Percentiles rank a stretch among this genome's conserved stretches.
Evolutionary conservation across 257 asterid species (phyloP).

Genomic region (Solanum bulbocastanum): DNA sequence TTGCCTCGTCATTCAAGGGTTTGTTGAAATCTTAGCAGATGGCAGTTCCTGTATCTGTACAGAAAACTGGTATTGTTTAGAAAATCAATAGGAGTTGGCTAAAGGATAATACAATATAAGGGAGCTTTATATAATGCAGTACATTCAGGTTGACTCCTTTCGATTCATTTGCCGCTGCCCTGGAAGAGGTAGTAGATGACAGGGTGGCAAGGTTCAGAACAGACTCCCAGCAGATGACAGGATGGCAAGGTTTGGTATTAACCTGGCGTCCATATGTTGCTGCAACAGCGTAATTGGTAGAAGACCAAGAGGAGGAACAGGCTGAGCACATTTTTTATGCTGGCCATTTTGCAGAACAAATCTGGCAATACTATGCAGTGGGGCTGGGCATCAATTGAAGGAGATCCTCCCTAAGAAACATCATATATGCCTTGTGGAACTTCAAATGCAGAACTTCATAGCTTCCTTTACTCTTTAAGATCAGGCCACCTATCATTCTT

Average conservation of each 20-base stretch:
- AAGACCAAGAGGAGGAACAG: background rate
- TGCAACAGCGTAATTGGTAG: background rate
- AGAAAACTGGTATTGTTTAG: background rate
- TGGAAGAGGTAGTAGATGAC: background rate
- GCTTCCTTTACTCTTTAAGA: background rate
- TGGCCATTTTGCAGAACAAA: background rate
- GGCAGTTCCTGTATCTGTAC: background rate
- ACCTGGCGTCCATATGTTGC: background rate
- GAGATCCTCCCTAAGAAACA: background rate
- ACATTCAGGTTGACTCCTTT: background rate
- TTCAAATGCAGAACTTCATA: background rate
- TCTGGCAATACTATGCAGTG: background rate
- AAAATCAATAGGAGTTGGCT: background rate
- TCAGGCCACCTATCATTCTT: background rate
- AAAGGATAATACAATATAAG: background rate
- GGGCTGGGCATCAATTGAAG: background rate
- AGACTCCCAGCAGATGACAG: background rate
- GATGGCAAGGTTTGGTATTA: background rate
- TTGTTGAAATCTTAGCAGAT: background rate
- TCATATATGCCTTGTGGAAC: background rate
- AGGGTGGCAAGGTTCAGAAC: background rate
- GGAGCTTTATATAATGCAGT: background rate
- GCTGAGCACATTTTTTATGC: background rate
- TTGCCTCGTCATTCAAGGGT: background rate
- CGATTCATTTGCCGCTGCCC: background rate